Evolutionary conservation across 306 rosid species (phyloP).

Genomic region (Abrus pulchellus): DNA sequence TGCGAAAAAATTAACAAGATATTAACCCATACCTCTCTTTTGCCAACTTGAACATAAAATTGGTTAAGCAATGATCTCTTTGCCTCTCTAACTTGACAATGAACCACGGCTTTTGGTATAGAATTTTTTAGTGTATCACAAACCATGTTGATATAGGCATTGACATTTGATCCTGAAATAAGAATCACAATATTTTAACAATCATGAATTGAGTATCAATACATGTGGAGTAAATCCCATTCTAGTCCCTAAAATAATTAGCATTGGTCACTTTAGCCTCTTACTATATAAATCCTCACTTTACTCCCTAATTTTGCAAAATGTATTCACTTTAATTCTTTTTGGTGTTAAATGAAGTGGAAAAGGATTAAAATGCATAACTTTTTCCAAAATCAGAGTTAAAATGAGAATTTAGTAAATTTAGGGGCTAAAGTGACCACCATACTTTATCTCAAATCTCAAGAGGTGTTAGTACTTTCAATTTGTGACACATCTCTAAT

Average conservation of each 20-base stretch:
- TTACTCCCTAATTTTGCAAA: not conserved
- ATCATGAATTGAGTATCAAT: not conserved
- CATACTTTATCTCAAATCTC: not conserved
- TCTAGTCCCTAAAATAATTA: not conserved
- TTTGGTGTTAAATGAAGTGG: not conserved
- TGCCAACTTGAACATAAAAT: conserved; percentile 49
- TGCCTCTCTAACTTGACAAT: conserved; percentile 53
- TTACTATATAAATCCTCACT: not conserved
- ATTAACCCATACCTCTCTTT: conserved; percentile 36
- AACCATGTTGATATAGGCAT: conserved; percentile 44
- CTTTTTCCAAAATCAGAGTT: not conserved
- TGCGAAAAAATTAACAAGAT: conserved; percentile 11
- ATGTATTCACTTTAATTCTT: not conserved
- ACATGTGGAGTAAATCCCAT: not conserved
- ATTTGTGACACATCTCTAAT: not conserved
- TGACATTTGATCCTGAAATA: conserved; percentile 47
- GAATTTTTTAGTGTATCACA: conserved; percentile 47
- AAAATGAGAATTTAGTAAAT: not conserved
- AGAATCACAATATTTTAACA: conserved; percentile 12
- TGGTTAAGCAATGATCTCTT: conserved; percentile 49
- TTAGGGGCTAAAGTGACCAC: not conserved
- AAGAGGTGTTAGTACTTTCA: not conserved
- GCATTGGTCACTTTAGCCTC: not conserved
- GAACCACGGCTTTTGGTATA: conserved; percentile 47
- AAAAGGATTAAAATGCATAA: not conserved